Evolutionary conservation across 2,329 filamentous ascomycete genomes (phyloP).

Genomic region (Phyllosticta citribraziliensis): DNA sequence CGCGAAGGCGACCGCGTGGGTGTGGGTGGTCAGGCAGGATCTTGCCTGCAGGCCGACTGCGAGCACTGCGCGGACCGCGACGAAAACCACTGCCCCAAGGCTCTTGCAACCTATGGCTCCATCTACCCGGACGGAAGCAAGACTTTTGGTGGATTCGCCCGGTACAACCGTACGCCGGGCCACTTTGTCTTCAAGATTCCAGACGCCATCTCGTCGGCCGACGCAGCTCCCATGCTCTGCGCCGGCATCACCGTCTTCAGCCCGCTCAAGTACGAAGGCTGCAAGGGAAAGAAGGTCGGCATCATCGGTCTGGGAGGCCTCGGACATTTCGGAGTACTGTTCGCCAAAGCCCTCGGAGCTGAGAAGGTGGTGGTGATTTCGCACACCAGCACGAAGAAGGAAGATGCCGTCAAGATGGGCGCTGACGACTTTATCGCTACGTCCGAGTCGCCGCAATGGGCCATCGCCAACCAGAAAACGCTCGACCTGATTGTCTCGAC

Average conservation of each 20-base stretch:
- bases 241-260: constrained; percentile 66
- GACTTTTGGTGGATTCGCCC: constrained; percentile 56
- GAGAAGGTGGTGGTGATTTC: constrained; percentile 57
- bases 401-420: constrained; percentile 52
- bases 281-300: constrained; percentile 60
- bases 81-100: constrained; percentile 35
- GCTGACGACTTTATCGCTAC: constrained; percentile 51
- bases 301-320: constrained; percentile 65
- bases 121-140: constrained; percentile 50
- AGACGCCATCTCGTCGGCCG: constrained; percentile 35
- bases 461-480: constrained; percentile 35
- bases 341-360: constrained; percentile 58
- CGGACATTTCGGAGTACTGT: constrained; percentile 64
- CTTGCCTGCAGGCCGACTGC: constrained; percentile 39
- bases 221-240: constrained; percentile 63
- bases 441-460: constrained; percentile 49
- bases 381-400: constrained; percentile 48
- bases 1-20: constrained; percentile 51
- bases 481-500: constrained; percentile 53
- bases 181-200: constrained; percentile 54
- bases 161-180: constrained; percentile 43
- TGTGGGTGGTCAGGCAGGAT: constrained; percentile 41
- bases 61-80: constrained; percentile 41
- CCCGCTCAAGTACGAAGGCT: constrained; percentile 56
- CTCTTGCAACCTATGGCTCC: constrained; percentile 50